phyloP scores from a whole-genome alignment of 2,329 filamentous ascomycete genomes.

The Paracamarosporium sp. region DNA sequence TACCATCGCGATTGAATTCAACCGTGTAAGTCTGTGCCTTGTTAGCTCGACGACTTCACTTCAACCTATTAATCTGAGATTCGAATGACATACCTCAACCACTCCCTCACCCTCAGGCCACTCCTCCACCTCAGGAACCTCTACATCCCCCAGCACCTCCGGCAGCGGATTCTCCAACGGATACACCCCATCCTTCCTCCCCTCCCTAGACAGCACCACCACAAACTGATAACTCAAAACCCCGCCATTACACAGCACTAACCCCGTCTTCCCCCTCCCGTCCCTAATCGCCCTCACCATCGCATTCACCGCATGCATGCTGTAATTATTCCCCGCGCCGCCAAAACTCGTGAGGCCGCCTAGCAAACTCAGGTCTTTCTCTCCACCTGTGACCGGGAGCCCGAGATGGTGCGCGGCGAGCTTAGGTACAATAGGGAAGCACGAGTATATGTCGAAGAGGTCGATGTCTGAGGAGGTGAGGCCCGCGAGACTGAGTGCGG shows the following conservation, averaged over 20 bases:
- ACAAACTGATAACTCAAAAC: slow-evolving; percentile 71
- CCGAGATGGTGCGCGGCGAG: slow-evolving; percentile 67
- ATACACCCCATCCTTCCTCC: slow-evolving; percentile 53
- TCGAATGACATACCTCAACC: slow-evolving; percentile 56
- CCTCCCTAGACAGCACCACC: slow-evolving; percentile 61
- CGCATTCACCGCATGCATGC: slow-evolving; percentile 63
- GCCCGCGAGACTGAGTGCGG: too few species aligned
- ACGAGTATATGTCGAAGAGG: slow-evolving; percentile 70
- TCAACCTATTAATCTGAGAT: not conserved
- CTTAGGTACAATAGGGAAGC: slow-evolving; percentile 74
- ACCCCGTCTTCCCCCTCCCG: slow-evolving; percentile 55
- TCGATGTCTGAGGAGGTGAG: slow-evolving; percentile 59
- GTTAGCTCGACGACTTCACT: slow-evolving; percentile 8
- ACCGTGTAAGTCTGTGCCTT: slow-evolving; percentile 64
- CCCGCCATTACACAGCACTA: slow-evolving; percentile 71
- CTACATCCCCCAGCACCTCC: slow-evolving; percentile 48
- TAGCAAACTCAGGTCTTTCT: slow-evolving; percentile 65
- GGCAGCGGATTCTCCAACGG: slow-evolving; percentile 56
- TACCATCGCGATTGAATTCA: slow-evolving; percentile 60
- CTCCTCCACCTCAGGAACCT: slow-evolving; percentile 46
- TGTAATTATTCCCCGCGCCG: slow-evolving; percentile 75
- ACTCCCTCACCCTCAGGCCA: slow-evolving; percentile 58
- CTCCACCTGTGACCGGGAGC: slow-evolving; percentile 52
- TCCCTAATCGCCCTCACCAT: slow-evolving; percentile 57
- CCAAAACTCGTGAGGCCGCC: slow-evolving; percentile 73